A percentile compares a stretch with the other conserved stretches of the same genome.
Conservation (phyloP, 2,329 filamentous ascomycete genomes). For the Curvularia sp. region DNA sequence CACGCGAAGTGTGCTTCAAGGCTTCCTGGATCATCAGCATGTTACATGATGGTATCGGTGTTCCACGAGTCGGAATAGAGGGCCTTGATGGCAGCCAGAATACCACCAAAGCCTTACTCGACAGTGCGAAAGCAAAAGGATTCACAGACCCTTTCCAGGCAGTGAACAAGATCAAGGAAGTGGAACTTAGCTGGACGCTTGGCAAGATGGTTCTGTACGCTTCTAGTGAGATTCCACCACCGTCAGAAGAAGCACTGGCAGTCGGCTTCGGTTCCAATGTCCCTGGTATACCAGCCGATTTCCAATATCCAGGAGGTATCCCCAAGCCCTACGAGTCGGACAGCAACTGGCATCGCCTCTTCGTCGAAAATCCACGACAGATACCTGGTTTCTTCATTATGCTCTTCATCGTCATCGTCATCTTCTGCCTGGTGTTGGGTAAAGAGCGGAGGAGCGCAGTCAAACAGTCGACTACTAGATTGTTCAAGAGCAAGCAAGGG, state of each 20-base stretch:
- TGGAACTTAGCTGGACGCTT: constrained; percentile 96
- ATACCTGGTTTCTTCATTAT: constrained; percentile 80
- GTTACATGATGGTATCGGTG: constrained; percentile 91
- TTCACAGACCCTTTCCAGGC: constrained; percentile 89
- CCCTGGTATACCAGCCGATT: constrained; percentile 72
- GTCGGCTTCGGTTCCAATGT: constrained; percentile 93
- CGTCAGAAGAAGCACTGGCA: constrained; percentile 66
- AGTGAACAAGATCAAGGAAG: constrained; percentile 87
- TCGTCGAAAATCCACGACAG: constrained; percentile 69
- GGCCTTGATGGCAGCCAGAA: constrained; percentile 66
- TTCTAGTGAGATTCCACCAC: constrained; percentile 80
- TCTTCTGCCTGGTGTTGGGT: constrained; percentile 77
- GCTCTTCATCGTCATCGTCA: constrained; percentile 72
- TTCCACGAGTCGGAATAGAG: constrained; percentile 84
- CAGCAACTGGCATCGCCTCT: constrained; percentile 64
- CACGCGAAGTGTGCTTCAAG: constrained; percentile 93
- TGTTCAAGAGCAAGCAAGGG: constrained; percentile 53
- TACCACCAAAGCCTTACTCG: constrained; percentile 72
- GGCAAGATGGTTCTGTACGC: constrained; percentile 97
- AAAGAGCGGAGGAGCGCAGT: constrained; percentile 72
- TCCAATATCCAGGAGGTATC: constrained; percentile 75
- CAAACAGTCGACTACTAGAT: constrained; percentile 62
- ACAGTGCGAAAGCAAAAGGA: constrained; percentile 73
- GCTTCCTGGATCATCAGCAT: constrained; percentile 98
- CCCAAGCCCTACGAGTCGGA: constrained; percentile 58